Conservation (phyloP, 345 rosid species). For the Eucalyptus shirleyi region DNA sequence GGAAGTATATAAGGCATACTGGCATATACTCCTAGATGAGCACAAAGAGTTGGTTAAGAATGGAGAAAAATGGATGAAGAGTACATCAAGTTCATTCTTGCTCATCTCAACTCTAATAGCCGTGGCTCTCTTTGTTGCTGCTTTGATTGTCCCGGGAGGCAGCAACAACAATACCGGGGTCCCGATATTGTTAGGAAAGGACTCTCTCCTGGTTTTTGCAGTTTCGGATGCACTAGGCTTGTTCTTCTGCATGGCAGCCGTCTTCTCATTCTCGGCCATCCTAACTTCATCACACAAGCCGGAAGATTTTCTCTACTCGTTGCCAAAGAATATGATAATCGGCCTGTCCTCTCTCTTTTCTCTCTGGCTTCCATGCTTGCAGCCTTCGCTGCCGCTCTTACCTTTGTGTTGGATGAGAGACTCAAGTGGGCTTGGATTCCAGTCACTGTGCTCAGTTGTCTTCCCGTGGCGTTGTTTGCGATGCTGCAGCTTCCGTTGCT, state of each 20-base stretch:
- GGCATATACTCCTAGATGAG: background rate
- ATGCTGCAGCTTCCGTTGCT: background rate
- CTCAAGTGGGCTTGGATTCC: background rate
- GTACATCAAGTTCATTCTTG: constrained; percentile 13
- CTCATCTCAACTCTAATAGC: constrained; percentile 16
- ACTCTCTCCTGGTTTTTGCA: background rate
- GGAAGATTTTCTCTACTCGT: constrained; percentile 5
- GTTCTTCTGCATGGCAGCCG: constrained; percentile 3
- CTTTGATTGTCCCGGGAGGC: constrained; percentile 19
- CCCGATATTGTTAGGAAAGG: background rate
- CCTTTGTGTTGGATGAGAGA: background rate
- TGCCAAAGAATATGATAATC: background rate
- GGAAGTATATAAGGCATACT: no score
- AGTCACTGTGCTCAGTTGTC: background rate
- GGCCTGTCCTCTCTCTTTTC: background rate
- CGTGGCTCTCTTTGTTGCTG: constrained; percentile 16
- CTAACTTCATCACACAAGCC: constrained; percentile 1
- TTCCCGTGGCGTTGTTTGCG: background rate
- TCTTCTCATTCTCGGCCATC: constrained; percentile 11
- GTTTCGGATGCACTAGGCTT: constrained; percentile 9
- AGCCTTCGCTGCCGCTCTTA: background rate
- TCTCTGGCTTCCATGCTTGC: background rate
- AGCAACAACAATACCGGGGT: background rate
- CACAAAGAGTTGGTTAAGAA: background rate
- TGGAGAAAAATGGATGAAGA: background rate